Conservation (phyloP, 352 stramenopile species). For the Phytophthora cactorum region DNA sequence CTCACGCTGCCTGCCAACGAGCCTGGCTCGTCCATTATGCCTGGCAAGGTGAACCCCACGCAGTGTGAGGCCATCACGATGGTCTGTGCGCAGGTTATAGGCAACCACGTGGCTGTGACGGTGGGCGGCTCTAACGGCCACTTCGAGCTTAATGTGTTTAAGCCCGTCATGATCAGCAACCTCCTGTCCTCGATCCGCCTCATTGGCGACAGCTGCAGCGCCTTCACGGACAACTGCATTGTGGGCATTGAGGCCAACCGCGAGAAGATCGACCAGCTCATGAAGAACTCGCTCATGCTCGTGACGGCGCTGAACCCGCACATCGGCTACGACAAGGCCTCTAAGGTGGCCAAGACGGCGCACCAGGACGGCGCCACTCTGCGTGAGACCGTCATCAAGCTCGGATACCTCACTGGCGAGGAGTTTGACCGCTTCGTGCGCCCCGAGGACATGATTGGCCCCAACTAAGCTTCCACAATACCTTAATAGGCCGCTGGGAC, state of each 20-base stretch:
- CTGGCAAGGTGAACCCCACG: conserved; percentile 85
- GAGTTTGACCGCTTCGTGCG: conserved; percentile 96
- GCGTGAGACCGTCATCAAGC: conserved; percentile 90
- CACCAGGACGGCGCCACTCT: conserved; percentile 94
- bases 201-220: conserved; percentile 86
- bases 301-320: conserved; percentile 97
- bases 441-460: conserved; percentile 95
- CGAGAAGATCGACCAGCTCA: conserved; percentile 91
- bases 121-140: conserved; percentile 94
- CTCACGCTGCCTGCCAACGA: conserved; percentile 74
- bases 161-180: conserved; percentile 96
- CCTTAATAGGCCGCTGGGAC: background rate
- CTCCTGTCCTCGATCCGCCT: conserved; percentile 80
- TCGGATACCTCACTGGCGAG: conserved; percentile 93
- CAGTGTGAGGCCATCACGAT: conserved; percentile 97
- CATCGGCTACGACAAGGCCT: conserved; percentile 98
- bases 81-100: conserved; percentile 96
- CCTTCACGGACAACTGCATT: conserved; percentile 95
- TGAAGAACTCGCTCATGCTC: conserved; percentile 97
- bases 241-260: conserved; percentile 92
- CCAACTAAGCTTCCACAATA: conserved; percentile 55
- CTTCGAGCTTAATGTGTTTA: conserved; percentile 99
- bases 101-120: conserved; percentile 95
- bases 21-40: conserved; percentile 78
- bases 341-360: conserved; percentile 96